These are phyloP conservation scores for Chamaecrista fasciculata DNA, from an alignment of 306 rosid species.

Conservation along the genomic window DNA sequence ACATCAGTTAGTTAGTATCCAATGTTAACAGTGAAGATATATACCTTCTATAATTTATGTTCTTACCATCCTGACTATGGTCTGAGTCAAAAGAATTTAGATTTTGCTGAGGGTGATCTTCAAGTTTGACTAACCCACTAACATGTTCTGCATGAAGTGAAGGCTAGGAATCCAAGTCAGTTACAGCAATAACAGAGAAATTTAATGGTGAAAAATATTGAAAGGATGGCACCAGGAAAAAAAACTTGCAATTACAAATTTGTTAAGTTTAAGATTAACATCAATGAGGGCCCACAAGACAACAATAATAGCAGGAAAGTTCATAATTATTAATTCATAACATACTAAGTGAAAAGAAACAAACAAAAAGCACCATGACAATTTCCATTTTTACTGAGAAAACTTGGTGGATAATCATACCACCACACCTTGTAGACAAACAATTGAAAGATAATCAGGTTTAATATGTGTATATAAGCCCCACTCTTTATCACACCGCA, in stretches of 20 bases:
- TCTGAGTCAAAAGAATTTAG: conserved; percentile 52
- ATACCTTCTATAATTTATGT: neutral
- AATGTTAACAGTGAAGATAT: conserved; percentile 2
- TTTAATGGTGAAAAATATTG: too few relatives aligned
- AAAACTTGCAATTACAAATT: conserved; percentile 6
- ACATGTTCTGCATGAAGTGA: conserved; percentile 45
- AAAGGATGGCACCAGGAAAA: neutral
- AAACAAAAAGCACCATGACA: neutral
- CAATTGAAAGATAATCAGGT: conserved; percentile 5
- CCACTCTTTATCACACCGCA: neutral
- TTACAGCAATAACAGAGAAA: too few relatives aligned
- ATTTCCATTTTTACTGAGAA: neutral
- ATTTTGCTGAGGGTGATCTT: conserved; percentile 57
- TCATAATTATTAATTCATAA: neutral
- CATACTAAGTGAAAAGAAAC: neutral
- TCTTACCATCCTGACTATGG: conserved; percentile 65
- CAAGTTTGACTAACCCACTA: conserved; percentile 72
- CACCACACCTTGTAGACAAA: conserved; percentile 17
- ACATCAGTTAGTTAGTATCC: conserved; percentile 27
- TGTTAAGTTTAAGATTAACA: conserved; percentile 1
- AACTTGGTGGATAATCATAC: neutral
- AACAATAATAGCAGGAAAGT: conserved; percentile 2
- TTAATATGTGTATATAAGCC: neutral
- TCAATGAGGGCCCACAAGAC: neutral
- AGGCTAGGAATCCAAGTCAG: conserved; percentile 20